Evolutionary conservation across 2,329 filamentous ascomycete genomes (phyloP).

Genomic region (Penicillium hordei): DNA sequence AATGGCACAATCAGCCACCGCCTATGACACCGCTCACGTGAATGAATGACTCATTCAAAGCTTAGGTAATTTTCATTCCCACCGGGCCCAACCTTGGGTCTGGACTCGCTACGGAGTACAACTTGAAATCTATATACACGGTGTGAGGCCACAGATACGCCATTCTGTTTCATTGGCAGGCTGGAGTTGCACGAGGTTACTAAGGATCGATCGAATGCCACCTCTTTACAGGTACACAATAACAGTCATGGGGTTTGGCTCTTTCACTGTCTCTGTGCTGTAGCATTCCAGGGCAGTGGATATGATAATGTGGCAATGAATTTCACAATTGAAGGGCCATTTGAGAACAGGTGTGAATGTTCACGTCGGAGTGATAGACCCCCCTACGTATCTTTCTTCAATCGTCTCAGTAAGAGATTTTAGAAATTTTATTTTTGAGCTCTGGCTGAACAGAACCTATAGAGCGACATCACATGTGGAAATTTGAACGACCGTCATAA

Average conservation of each 20-base stretch:
- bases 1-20: constrained; percentile 18
- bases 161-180: not conserved
- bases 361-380: not conserved
- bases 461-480: not conserved
- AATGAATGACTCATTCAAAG: not conserved
- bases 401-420: not conserved
- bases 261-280: not conserved
- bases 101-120: not conserved
- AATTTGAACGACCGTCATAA: not conserved
- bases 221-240: not conserved
- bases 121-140: not conserved
- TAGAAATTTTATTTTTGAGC: not conserved
- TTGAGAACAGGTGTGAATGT: not conserved
- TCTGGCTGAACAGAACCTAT: not conserved
- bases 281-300: not conserved
- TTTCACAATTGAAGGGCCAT: not conserved
- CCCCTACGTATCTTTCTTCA: not conserved
- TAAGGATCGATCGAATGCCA: not conserved
- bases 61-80: not conserved
- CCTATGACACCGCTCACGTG: constrained; percentile 12
- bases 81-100: not conserved
- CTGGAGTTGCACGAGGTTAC: not conserved
- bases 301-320: not conserved
- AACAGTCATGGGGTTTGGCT: not conserved
- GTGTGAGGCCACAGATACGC: not conserved